These are phyloP conservation scores for Sporobolomyces phaffii DNA, from an alignment of 768 basidiomycete genomes.

Conservation along the genomic window DNA sequence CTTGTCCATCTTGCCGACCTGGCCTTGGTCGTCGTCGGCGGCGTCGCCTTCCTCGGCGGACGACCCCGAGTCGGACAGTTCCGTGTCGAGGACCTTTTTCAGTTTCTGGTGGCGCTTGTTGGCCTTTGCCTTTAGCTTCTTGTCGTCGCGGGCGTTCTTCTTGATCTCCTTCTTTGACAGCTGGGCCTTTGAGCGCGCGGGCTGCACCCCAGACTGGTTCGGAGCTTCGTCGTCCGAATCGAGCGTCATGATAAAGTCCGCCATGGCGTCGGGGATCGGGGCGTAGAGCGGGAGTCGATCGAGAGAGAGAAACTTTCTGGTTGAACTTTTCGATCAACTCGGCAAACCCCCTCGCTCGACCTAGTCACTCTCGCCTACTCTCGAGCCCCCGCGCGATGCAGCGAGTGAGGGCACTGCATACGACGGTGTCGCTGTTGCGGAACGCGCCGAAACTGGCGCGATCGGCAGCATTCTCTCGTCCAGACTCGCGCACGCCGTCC, in stretches of 20 bases:
- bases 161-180: neutral
- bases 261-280: conserved; percentile 1
- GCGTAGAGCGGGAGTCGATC: too few species aligned
- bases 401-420: too few species aligned
- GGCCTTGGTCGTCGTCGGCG: conserved; percentile 3
- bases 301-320: neutral
- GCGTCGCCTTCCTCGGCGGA: conserved; percentile 12
- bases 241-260: conserved; percentile 41
- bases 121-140: conserved; percentile 9
- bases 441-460: too few species aligned
- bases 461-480: neutral
- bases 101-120: conserved; percentile 14
- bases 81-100: neutral
- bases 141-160: conserved; percentile 3
- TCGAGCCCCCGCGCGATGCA: too few species aligned
- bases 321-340: too few species aligned
- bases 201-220: neutral
- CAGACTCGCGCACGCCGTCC: too few species aligned
- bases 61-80: neutral
- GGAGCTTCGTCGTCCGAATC: conserved; percentile 41
- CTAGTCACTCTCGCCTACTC: too few species aligned
- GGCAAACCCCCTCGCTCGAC: too few species aligned
- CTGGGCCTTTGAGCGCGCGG: neutral
- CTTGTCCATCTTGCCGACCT: conserved; percentile 21
- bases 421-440: too few species aligned